Evolutionary conservation across 805 yeast species (phyloP), one percentile per base, ranked within the genome.

Genomic region (Schizosaccharomyces octosporus): DNA sequence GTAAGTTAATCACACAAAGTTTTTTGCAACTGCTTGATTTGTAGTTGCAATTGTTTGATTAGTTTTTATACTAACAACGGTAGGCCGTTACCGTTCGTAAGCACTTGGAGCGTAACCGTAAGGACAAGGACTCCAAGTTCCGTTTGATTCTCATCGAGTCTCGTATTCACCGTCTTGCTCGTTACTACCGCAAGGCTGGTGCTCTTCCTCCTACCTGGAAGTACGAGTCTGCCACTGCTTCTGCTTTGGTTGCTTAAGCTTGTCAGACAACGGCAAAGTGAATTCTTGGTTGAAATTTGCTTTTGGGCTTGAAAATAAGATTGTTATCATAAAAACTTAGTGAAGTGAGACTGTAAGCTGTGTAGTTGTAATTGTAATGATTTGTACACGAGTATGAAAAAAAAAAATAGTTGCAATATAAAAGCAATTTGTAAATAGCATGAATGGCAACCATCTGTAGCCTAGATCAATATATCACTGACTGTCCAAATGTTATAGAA

Each of bases 151-250:
- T 93, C 79, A 89, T 93, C 78, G 99, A 93, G 82, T 90, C 97
- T 69, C 89, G 99, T 88, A 93, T 93, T 82, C 99, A 93, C 95
- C 90, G 99, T 85, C 86, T 93, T 76, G 95, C 98, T 72, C 87
- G 99, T 82, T 93, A 93, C 94, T 93, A 93, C 96, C 90, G 96
- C 87, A 87, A 96, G 73, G 95, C 87, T 73, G 81, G 95, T 74
- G 97, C 93, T 73, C 84, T 93, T 75, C 98, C 99, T 73, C 97
- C 99, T 77, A 89, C 85, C 93, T 93, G 99, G 99, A 93, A 93
- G 82, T 93, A 86, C 95, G 99, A 93, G 83, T 90, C 98, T 71
- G 95, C 98, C 76, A 93, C 98, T 75, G 99, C 99, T 75, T 93
- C 98, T 73, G 95, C 99, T 78, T 84, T 93, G 79, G 99, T 93